phyloP scores from a whole-genome alignment of 2,329 filamentous ascomycete species.

The Aspergillus pseudoviridinutans region DNA sequence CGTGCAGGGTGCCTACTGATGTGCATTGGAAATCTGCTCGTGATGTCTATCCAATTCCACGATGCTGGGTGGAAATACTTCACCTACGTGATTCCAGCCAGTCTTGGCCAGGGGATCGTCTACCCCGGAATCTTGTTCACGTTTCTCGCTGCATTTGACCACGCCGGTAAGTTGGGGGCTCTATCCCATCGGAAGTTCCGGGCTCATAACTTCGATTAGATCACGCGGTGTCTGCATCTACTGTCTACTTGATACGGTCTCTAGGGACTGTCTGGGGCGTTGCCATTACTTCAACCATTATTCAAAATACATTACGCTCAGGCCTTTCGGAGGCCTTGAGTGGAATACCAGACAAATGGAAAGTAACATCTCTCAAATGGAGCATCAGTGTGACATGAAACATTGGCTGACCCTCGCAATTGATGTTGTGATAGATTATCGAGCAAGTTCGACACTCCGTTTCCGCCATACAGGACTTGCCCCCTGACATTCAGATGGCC shows the following conservation, averaged over 20 bases:
- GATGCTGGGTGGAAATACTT: conserved; percentile 45
- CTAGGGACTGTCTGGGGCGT: conserved; percentile 63
- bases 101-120: conserved; percentile 45
- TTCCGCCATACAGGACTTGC: conserved; percentile 51
- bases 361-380: conserved; percentile 43
- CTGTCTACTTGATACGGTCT: conserved; percentile 61
- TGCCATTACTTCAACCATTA: conserved; percentile 58
- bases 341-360: conserved; percentile 55
- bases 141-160: conserved; percentile 59
- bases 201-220: conserved; percentile 37
- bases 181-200: not conserved
- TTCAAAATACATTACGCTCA: conserved; percentile 58
- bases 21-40: conserved; percentile 42
- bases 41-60: conserved; percentile 39
- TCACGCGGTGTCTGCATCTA: conserved; percentile 60
- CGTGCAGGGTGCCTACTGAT: conserved; percentile 40
- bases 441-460: conserved; percentile 61
- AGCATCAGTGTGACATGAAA: not conserved
- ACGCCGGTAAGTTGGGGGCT: conserved; percentile 46
- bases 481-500: conserved; percentile 53
- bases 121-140: conserved; percentile 55
- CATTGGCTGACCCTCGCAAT: conserved; percentile 24
- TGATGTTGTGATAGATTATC: conserved; percentile 47
- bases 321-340: conserved; percentile 52
- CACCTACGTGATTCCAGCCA: conserved; percentile 44